These are phyloP conservation scores for Torulaspora quercuum DNA, from an alignment of 805 yeast species.

Conservation along the genomic window DNA sequence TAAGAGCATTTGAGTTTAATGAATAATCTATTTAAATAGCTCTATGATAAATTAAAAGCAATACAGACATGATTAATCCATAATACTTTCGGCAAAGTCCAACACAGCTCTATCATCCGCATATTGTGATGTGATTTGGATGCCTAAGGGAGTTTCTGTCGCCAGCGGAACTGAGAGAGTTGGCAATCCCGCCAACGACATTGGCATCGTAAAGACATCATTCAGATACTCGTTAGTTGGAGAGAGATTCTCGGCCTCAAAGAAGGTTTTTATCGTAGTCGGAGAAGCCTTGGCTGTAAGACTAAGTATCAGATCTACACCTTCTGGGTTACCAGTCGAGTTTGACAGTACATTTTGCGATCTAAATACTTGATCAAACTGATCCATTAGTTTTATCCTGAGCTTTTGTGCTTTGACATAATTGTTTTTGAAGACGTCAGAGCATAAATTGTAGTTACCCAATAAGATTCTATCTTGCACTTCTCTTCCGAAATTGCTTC, in stretches of 20 bases:
- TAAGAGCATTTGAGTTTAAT: conserved; percentile 7
- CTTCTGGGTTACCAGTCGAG: conserved; percentile 24
- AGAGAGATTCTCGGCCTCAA: conserved; percentile 36
- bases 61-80: background rate
- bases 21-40: background rate
- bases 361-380: conserved; percentile 63
- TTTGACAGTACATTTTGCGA: conserved; percentile 43
- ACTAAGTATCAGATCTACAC: conserved; percentile 66
- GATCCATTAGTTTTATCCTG: conserved; percentile 56
- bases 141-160: conserved; percentile 46
- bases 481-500: conserved; percentile 70
- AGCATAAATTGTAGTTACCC: conserved; percentile 82
- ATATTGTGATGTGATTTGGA: conserved; percentile 81
- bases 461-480: conserved; percentile 78
- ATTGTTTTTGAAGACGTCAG: conserved; percentile 66
- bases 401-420: conserved; percentile 71
- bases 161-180: conserved; percentile 69
- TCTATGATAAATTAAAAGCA: no score
- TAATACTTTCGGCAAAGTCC: conserved; percentile 28
- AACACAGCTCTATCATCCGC: conserved; percentile 74
- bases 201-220: conserved; percentile 85
- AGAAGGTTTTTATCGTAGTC: conserved; percentile 49
- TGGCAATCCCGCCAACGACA: conserved; percentile 89
- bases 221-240: conserved; percentile 66
- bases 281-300: conserved; percentile 68